Evolutionary conservation across 23 red algal genomes (phyloP).

Genomic region (Gracilariopsis chorda): DNA sequence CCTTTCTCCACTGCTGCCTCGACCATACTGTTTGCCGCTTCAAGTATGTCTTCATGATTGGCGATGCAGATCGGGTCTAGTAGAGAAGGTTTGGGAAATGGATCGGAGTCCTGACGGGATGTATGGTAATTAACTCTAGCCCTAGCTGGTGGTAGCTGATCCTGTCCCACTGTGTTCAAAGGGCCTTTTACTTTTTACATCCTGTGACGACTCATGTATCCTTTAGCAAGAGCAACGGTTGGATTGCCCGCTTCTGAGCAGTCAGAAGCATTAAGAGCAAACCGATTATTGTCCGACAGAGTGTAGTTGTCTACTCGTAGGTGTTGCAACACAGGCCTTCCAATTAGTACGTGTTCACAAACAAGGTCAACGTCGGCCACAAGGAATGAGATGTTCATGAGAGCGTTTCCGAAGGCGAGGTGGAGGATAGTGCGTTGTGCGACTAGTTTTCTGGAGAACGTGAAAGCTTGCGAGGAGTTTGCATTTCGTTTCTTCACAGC

Average conservation of each 20-base stretch:
- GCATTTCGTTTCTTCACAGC: too few species aligned
- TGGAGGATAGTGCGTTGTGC: background rate
- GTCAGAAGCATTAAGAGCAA: background rate
- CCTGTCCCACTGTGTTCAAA: background rate
- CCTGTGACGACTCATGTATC: background rate
- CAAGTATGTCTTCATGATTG: background rate
- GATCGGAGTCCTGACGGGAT: background rate
- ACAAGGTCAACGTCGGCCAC: background rate
- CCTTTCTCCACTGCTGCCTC: background rate
- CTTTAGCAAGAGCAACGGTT: background rate
- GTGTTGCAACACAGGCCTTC: background rate
- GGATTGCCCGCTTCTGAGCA: background rate
- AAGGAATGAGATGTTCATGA: background rate
- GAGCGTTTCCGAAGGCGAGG: background rate
- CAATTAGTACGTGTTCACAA: background rate
- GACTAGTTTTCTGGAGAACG: background rate
- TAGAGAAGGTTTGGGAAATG: background rate
- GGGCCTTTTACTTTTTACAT: background rate
- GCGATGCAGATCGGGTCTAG: conserved; percentile 2
- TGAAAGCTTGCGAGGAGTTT: too few species aligned
- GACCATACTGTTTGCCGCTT: background rate
- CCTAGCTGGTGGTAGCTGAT: background rate
- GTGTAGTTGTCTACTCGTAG: background rate
- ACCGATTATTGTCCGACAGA: background rate
- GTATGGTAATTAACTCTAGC: background rate